Evolutionary conservation across 164 flowering plant genomes (phyloP).

Genomic region (Magnolia changhungtana): DNA sequence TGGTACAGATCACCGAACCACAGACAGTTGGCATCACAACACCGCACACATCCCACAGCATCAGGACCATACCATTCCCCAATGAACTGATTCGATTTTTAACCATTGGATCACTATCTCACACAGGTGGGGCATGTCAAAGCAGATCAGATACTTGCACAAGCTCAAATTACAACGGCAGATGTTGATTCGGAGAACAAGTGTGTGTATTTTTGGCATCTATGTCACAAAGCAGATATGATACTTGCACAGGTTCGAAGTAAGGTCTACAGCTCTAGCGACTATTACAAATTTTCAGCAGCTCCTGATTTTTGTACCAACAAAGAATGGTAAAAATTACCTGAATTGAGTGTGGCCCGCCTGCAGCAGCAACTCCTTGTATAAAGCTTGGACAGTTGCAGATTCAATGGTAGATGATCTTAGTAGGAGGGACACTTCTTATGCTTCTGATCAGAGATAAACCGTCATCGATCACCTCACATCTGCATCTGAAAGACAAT

Average conservation of each 20-base stretch:
- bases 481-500: conserved; percentile 29
- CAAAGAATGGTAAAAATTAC: conserved; percentile 19
- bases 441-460: conserved; percentile 1
- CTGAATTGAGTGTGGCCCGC: conserved; percentile 12
- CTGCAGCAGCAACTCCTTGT: conserved; percentile 13
- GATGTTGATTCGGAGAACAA: background rate
- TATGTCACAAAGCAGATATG: background rate
- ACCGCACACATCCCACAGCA: too few relatives aligned
- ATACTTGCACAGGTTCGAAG: background rate
- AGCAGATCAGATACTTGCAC: background rate
- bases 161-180: background rate
- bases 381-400: conserved; percentile 18
- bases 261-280: background rate
- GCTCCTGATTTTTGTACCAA: conserved; percentile 13
- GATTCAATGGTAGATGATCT: conserved; percentile 16
- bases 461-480: conserved; percentile 27
- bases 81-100: too few relatives aligned
- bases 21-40: too few relatives aligned
- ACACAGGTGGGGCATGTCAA: background rate
- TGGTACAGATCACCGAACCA: too few relatives aligned
- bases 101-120: too few relatives aligned
- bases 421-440: conserved; percentile 14
- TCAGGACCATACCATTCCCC: too few relatives aligned
- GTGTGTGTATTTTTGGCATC: background rate
- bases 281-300: conserved; percentile 1